Evolutionary conservation across 352 stramenopile genomes (phyloP), one percentile per base, ranked within the genome.

Genomic region (Stramenopiles sp.): DNA sequence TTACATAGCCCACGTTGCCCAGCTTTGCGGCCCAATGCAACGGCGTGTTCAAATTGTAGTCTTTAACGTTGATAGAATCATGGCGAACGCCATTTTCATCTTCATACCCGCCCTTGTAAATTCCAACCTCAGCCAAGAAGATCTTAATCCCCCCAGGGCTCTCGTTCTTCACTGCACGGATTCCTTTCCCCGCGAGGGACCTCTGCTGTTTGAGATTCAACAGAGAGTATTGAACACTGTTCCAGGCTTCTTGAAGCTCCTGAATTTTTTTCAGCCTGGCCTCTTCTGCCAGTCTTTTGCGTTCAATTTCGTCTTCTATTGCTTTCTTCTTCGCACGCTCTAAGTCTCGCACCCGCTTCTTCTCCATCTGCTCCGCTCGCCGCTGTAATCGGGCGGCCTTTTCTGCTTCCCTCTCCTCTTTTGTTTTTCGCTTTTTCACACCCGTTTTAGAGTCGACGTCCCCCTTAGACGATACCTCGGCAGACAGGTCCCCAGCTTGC

Each of bases 271-370:
- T 2, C 6, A 35, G 53, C 35, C 53, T 2, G 6, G 2, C 12
- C 35, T 71, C 53, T 33, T 71, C 53, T 71, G 2, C 53, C 33
- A 2, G 53, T 6, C 53, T 31, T 71, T 71, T 71, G 4, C 6
- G 33, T 6, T 71, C 53, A 6, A 71, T 71, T 71, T 71, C 53
- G 33, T 71, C 53, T 71, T 71, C 53, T 33, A 71, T 71, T 71
- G 33, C 35, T 6, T 33, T 2, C 35, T 35, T 71, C 35, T 71
- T 71, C 53, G 33, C 53, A 4, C 53, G 2, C 35, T 71, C 53
- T 6, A 71, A 2, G 12, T 71, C 53, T 71, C 53, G 53, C 4
- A 71, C 31, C 4, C 53, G 53, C 35, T 71, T 71, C 35, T 71
- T 71, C 6, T 71, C 53, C 35, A 71, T 4, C 12, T 71, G 53